These are phyloP conservation scores for Ceratocystis huliohia DNA, from an alignment of 2,329 filamentous ascomycete species.

Conservation along the genomic window DNA sequence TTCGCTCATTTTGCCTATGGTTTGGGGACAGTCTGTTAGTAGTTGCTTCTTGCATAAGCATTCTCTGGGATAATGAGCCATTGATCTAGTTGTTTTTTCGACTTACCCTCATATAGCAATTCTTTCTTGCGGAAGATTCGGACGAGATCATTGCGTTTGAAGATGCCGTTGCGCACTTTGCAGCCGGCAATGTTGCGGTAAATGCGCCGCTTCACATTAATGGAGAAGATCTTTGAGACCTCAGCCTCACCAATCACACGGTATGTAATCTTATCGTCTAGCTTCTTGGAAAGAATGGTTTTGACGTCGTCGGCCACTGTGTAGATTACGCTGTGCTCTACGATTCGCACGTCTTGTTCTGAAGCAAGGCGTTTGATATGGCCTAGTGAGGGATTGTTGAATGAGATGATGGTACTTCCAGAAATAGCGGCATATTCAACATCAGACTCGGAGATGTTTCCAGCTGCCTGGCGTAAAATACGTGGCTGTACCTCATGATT, in stretches of 20 bases:
- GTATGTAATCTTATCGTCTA: slow-evolving; percentile 53
- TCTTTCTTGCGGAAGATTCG: slow-evolving; percentile 59
- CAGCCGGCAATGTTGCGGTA: slow-evolving; percentile 74
- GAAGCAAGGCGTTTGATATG: slow-evolving; percentile 59
- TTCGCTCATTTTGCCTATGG: slow-evolving; percentile 58
- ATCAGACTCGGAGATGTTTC: slow-evolving; percentile 71
- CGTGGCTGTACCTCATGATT: slow-evolving; percentile 71
- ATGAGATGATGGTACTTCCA: slow-evolving; percentile 66
- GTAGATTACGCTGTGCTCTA: slow-evolving; percentile 83
- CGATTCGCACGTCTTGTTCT: slow-evolving; percentile 56
- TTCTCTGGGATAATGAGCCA: slow-evolving; percentile 22
- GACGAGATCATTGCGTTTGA: slow-evolving; percentile 52
- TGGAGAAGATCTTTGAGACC: slow-evolving; percentile 68
- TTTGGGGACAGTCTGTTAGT: neutral
- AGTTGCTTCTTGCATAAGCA: neutral
- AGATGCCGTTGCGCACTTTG: slow-evolving; percentile 67
- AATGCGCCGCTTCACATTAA: slow-evolving; percentile 60
- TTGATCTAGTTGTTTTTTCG: slow-evolving; percentile 15
- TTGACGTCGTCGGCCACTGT: slow-evolving; percentile 62
- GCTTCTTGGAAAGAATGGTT: slow-evolving; percentile 51
- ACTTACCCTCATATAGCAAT: slow-evolving; percentile 69
- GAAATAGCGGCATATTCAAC: slow-evolving; percentile 75
- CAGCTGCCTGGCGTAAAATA: slow-evolving; percentile 65
- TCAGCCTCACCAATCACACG: slow-evolving; percentile 81
- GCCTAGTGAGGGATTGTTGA: slow-evolving; percentile 61